phyloP scores from a whole-genome alignment of 2,329 filamentous ascomycete genomes.

The Ophiostoma sp. region DNA sequence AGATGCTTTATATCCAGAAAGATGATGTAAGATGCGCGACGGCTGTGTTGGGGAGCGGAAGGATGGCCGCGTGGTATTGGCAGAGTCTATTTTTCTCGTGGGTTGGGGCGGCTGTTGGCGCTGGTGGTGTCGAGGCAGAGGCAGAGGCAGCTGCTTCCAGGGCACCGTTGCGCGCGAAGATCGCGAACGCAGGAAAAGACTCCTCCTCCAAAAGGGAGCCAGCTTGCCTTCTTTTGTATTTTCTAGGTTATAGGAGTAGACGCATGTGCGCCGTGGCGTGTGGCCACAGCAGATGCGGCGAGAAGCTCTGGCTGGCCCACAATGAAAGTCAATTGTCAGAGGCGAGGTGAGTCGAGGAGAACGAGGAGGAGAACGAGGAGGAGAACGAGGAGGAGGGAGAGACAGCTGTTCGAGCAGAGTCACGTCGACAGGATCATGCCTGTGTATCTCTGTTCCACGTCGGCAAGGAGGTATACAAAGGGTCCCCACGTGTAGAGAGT shows the following conservation, averaged over 20 bases:
- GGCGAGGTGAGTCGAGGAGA: not conserved
- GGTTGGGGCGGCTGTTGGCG: not conserved
- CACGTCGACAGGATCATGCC: not conserved
- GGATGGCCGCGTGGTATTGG: not conserved
- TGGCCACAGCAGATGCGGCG: not conserved
- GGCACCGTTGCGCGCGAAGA: constrained; percentile 18
- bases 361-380: not conserved
- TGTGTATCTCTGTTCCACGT: not conserved
- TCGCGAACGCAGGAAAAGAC: constrained; percentile 19
- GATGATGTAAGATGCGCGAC: constrained; percentile 1
- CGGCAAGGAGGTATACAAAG: not conserved
- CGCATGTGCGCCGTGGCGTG: not conserved
- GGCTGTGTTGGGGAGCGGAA: not conserved
- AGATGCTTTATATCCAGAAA: constrained; percentile 8
- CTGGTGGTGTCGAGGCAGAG: constrained; percentile 11
- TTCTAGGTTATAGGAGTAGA: not conserved
- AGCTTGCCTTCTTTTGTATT: not conserved
- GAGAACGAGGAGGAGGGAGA: not conserved
- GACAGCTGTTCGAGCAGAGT: not conserved
- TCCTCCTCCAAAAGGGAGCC: constrained; percentile 20
- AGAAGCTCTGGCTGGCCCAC: not conserved
- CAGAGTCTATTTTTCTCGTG: not conserved
- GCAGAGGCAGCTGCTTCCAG: constrained; percentile 18
- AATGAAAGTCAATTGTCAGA: not conserved
- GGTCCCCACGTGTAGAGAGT: not conserved